Percentiles rank a stretch among this genome's conserved stretches.
These are phyloP conservation scores for Salicornia ramosissima DNA, from an alignment of 148 eudicot genomes.

Conservation along the genomic window DNA sequence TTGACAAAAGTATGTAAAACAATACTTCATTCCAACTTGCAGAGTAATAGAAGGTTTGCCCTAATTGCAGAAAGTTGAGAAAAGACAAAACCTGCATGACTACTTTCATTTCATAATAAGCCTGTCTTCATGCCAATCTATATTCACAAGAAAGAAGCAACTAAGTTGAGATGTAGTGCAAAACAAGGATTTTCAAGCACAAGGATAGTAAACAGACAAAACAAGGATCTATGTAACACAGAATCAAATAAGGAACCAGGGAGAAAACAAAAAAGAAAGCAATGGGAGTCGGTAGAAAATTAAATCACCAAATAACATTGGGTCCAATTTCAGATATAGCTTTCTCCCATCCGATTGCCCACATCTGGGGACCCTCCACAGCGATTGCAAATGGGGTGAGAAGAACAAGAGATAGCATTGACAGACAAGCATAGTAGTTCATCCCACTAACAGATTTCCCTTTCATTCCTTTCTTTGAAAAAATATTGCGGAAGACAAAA, in stretches of 20 bases:
- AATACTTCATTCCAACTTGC: no score
- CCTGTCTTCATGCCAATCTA: conserved; percentile 1
- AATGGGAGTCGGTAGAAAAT: not conserved
- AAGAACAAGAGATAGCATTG: conserved; percentile 57
- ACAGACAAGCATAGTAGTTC: conserved; percentile 84
- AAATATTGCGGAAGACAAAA: conserved; percentile 76
- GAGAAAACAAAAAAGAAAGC: not conserved
- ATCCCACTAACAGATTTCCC: conserved; percentile 82
- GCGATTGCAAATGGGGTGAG: conserved; percentile 80
- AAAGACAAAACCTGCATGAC: not conserved
- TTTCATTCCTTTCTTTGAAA: conserved; percentile 87
- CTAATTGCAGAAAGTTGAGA: not conserved
- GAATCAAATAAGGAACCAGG: conserved; percentile 16
- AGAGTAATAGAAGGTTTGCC: not conserved
- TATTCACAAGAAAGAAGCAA: not conserved
- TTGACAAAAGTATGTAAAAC: not conserved
- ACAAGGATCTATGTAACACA: conserved; percentile 12
- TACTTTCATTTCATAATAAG: not conserved
- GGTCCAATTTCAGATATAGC: conserved; percentile 72
- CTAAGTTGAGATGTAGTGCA: not conserved
- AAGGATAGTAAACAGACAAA: conserved; percentile 5
- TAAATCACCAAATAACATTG: conserved; percentile 53
- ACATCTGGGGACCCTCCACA: conserved; percentile 80
- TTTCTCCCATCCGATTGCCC: conserved; percentile 66
- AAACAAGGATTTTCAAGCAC: not conserved